Evolutionary conservation across 495 filamentous ascomycete genomes (phyloP).

Genomic region (Cercophora samala): DNA sequence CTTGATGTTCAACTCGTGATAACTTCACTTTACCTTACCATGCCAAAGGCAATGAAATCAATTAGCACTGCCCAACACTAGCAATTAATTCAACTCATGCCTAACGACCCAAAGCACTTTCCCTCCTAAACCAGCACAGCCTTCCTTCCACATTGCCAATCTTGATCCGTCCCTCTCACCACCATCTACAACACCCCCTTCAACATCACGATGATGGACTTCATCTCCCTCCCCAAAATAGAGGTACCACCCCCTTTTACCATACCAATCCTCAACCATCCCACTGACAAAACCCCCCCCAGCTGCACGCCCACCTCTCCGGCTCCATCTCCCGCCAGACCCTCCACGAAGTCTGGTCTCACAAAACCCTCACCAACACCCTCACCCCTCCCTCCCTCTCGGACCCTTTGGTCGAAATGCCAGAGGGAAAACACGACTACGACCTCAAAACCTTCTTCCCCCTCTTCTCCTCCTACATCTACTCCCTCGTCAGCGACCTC

Average conservation of each 20-base stretch:
- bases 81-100: too few species aligned
- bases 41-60: too few species aligned
- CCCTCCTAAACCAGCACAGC: too few species aligned
- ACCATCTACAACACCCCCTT: too few species aligned
- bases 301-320: constrained; percentile 78
- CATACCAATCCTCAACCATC: background rate
- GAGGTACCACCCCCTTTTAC: constrained; percentile 33
- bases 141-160: too few species aligned
- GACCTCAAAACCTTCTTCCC: constrained; percentile 76
- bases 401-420: constrained; percentile 69
- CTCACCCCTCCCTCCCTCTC: constrained; percentile 51
- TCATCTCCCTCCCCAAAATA: constrained; percentile 46
- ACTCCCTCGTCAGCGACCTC: constrained; percentile 61
- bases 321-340: constrained; percentile 74
- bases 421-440: constrained; percentile 64
- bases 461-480: constrained; percentile 75
- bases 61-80: too few species aligned
- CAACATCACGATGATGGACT: constrained; percentile 31
- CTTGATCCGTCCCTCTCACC: too few species aligned
- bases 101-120: too few species aligned
- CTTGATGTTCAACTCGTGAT: background rate
- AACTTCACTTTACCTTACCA: background rate
- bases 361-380: constrained; percentile 51
- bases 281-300: constrained; percentile 29
- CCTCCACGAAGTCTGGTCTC: constrained; percentile 71